These are phyloP conservation scores for Casuarina equisetifolia DNA, from an alignment of 306 rosid genomes.

Conservation along the genomic window DNA sequence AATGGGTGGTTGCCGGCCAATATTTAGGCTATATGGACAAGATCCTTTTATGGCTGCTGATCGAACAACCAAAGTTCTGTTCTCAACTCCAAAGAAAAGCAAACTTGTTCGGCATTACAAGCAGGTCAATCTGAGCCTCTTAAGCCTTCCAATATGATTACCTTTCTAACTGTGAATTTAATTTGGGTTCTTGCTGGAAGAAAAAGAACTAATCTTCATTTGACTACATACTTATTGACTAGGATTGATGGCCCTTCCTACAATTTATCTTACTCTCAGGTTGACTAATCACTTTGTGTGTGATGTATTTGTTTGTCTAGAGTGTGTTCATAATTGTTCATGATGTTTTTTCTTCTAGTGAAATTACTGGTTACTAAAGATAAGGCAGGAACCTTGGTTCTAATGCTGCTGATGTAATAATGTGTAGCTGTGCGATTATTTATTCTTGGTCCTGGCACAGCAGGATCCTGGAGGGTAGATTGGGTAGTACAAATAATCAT, in stretches of 20 bases:
- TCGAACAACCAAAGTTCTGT: constrained; percentile 81
- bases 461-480: background rate
- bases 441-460: background rate
- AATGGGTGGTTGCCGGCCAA: constrained; percentile 90
- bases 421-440: background rate
- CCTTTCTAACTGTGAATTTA: background rate
- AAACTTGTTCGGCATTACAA: constrained; percentile 74
- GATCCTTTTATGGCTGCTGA: constrained; percentile 90
- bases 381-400: background rate
- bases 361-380: background rate
- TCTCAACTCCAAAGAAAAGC: constrained; percentile 88
- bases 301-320: background rate
- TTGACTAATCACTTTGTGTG: background rate
- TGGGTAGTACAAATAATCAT: background rate
- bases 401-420: background rate
- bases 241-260: background rate
- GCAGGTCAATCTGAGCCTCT: constrained; percentile 60
- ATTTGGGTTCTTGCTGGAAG: background rate
- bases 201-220: background rate
- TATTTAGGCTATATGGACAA: constrained; percentile 91
- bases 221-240: background rate
- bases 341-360: background rate
- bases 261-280: background rate
- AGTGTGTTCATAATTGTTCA: background rate
- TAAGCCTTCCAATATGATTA: constrained; percentile 17